Conservation (phyloP, 805 yeast species). For the Nakazawaea wyomingensis region DNA sequence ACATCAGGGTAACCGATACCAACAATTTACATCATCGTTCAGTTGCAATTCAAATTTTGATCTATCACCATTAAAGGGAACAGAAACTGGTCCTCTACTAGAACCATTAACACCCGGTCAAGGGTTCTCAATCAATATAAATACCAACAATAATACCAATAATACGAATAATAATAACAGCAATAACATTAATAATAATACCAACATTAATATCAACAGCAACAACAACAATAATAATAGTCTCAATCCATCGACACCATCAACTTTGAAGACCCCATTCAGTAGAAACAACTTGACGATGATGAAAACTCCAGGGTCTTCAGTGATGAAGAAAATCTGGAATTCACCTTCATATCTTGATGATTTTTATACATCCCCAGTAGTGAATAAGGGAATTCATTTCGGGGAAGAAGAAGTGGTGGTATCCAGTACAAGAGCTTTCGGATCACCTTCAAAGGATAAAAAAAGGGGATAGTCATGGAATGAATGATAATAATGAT, state of each 20-base stretch:
- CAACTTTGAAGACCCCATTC: constrained; percentile 26
- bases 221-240: constrained; percentile 2
- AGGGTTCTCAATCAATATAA: neutral
- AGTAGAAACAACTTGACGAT: constrained; percentile 17
- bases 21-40: constrained; percentile 54
- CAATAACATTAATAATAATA: neutral
- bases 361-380: constrained; percentile 57
- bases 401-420: constrained; percentile 12
- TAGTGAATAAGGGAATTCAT: constrained; percentile 3
- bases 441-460: constrained; percentile 10
- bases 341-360: constrained; percentile 63
- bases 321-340: constrained; percentile 51
- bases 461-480: neutral
- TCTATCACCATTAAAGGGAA: constrained; percentile 51
- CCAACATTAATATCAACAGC: neutral
- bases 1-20: constrained; percentile 1
- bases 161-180: neutral
- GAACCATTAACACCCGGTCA: constrained; percentile 58
- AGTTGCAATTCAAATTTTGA: constrained; percentile 63
- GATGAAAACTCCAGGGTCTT: constrained; percentile 18
- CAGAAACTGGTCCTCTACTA: constrained; percentile 59
- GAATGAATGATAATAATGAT: too few species aligned
- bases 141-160: too few species aligned
- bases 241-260: constrained; percentile 10
- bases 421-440: constrained; percentile 7